phyloP scores from a whole-genome alignment of 345 rosid species.

The Populus pruinosa region DNA sequence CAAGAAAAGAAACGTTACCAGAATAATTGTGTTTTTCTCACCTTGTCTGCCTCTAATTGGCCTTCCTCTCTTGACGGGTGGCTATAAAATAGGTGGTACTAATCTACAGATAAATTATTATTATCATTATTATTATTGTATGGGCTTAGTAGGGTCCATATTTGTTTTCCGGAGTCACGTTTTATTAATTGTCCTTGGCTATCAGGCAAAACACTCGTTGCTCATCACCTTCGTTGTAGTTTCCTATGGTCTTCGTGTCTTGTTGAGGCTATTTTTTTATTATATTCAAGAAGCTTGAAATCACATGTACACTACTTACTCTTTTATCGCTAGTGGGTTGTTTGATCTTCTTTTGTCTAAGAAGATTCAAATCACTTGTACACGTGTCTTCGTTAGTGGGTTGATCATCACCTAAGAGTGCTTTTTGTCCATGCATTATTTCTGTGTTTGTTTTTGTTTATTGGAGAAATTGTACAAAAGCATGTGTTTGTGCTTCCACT shows the following conservation, averaged over 20 bases:
- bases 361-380: too few relatives aligned
- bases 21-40: background rate
- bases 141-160: background rate
- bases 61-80: slow-evolving; percentile 9
- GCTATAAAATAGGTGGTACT: background rate
- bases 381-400: too few relatives aligned
- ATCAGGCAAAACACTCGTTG: background rate
- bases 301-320: background rate
- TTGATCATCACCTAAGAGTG: too few relatives aligned
- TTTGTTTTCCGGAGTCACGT: slow-evolving; percentile 4
- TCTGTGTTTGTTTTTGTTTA: too few relatives aligned
- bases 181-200: background rate
- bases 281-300: background rate
- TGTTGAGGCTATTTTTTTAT: slow-evolving; percentile 4
- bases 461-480: too few relatives aligned
- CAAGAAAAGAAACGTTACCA: background rate
- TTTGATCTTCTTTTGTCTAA: too few relatives aligned
- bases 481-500: too few relatives aligned
- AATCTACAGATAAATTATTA: background rate
- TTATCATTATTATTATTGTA: too few relatives aligned
- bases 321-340: background rate
- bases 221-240: slow-evolving; percentile 8
- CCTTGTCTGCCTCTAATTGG: background rate
- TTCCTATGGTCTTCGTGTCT: slow-evolving; percentile 9
- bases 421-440: background rate